Conservation (phyloP, 805 yeast genomes). For the Barnettozyma vustinii region DNA sequence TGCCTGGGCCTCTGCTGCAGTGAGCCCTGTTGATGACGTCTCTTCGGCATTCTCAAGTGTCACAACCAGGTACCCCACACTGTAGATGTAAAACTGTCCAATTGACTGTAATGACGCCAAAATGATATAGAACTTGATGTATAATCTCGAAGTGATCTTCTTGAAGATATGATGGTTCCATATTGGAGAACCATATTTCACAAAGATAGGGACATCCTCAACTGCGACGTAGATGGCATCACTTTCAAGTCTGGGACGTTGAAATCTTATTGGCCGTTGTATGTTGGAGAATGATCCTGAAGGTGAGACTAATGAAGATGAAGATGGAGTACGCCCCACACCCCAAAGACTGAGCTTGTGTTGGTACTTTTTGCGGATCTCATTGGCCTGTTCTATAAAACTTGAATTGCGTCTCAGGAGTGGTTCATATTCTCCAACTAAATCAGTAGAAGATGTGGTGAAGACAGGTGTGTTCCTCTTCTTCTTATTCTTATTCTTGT, state of each 20-base stretch:
- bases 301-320: conserved; percentile 1
- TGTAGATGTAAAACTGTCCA: conserved; percentile 68
- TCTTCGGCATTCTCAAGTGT: conserved; percentile 34
- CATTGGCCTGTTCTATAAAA: conserved; percentile 8
- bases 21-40: conserved; percentile 2
- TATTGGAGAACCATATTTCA: conserved; percentile 22
- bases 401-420: conserved; percentile 10
- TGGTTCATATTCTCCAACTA: conserved; percentile 3
- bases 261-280: conserved; percentile 1
- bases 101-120: conserved; percentile 54
- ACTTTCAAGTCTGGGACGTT: conserved; percentile 10
- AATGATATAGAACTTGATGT: conserved; percentile 48
- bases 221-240: conserved; percentile 25
- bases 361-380: conserved; percentile 17
- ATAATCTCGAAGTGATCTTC: conserved; percentile 26
- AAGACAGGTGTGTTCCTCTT: conserved; percentile 5
- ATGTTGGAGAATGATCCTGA: conserved; percentile 2
- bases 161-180: conserved; percentile 24
- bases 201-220: conserved; percentile 27
- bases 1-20: conserved; percentile 52
- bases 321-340: conserved; percentile 23
- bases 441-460: background rate
- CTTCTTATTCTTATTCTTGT: conserved; percentile 11
- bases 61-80: conserved; percentile 68
- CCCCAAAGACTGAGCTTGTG: conserved; percentile 25